phyloP scores from a whole-genome alignment of 208 protist genomes.

The Wallacemonas sp. region DNA sequence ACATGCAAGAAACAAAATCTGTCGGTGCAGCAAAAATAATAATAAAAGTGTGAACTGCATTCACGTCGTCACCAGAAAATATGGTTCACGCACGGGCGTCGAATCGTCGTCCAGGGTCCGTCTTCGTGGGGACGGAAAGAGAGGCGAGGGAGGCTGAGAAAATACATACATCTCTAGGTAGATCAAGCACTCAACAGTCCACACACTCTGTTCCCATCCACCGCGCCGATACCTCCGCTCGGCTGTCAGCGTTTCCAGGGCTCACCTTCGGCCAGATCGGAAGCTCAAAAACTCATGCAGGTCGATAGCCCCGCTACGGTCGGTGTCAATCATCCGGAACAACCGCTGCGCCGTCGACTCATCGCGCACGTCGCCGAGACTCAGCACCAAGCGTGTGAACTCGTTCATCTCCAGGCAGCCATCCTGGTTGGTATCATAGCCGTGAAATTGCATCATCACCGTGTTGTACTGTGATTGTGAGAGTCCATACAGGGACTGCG shows the following conservation, averaged over 20 bases:
- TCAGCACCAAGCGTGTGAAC: slow-evolving; percentile 55
- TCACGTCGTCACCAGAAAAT: no score
- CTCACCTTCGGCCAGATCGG: slow-evolving; percentile 31
- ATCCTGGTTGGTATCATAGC: slow-evolving; percentile 73
- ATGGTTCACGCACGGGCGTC: no score
- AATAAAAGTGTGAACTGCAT: no score
- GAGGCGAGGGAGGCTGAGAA: no score
- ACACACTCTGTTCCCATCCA: no score
- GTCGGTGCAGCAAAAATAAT: no score
- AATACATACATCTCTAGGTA: no score
- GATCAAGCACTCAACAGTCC: no score
- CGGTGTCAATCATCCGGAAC: slow-evolving; percentile 63
- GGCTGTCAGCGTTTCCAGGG: not conserved
- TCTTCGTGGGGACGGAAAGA: no score
- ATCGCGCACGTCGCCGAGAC: slow-evolving; percentile 48
- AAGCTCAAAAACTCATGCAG: slow-evolving; percentile 84
- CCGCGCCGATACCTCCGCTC: not conserved
- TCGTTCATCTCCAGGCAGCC: slow-evolving; percentile 62
- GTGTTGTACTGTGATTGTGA: slow-evolving; percentile 83
- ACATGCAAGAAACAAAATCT: no score
- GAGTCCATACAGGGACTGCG: slow-evolving; percentile 70
- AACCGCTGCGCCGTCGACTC: slow-evolving; percentile 33
- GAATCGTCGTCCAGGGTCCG: no score
- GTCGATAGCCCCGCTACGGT: slow-evolving; percentile 47
- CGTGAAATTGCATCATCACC: slow-evolving; percentile 88